A percentile compares a stretch with the other conserved stretches of the same genome.
These are phyloP conservation scores for Penicillium sp. DNA, from an alignment of 2,329 filamentous ascomycete species.

Conservation along the genomic window DNA sequence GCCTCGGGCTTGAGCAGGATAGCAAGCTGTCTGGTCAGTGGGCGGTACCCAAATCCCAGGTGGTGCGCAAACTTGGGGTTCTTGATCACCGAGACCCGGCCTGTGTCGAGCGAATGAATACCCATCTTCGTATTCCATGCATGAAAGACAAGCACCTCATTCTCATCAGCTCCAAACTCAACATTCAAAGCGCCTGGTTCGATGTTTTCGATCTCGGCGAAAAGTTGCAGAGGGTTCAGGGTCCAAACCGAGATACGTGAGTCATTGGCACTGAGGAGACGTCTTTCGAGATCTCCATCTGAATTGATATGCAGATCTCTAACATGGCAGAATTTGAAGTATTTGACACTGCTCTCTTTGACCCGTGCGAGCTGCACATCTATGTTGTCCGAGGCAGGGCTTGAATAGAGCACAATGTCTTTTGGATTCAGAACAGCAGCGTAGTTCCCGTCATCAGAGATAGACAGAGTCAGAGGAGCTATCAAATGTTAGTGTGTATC, in stretches of 20 bases:
- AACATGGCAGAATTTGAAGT: slow-evolving; percentile 31
- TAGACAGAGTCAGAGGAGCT: slow-evolving; percentile 19
- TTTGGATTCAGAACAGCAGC: slow-evolving; percentile 32
- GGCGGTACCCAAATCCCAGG: slow-evolving; percentile 40
- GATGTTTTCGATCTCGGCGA: slow-evolving; percentile 42
- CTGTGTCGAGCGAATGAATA: slow-evolving; percentile 35
- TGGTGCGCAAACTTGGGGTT: slow-evolving; percentile 39
- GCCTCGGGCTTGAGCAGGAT: slow-evolving; percentile 41
- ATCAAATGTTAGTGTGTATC: background rate
- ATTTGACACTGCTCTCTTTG: slow-evolving; percentile 33
- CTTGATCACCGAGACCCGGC: slow-evolving; percentile 40
- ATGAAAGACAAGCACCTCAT: slow-evolving; percentile 41
- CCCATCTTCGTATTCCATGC: slow-evolving; percentile 41
- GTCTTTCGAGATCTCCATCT: slow-evolving; percentile 25
- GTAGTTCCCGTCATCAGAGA: slow-evolving; percentile 34
- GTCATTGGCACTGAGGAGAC: slow-evolving; percentile 36
- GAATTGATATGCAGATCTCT: background rate
- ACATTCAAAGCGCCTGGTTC: slow-evolving; percentile 37
- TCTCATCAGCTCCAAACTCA: slow-evolving; percentile 39
- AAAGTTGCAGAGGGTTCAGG: slow-evolving; percentile 34
- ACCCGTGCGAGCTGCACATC: slow-evolving; percentile 33
- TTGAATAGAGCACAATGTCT: slow-evolving; percentile 34
- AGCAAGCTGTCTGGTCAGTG: slow-evolving; percentile 41
- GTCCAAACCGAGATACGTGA: slow-evolving; percentile 39
- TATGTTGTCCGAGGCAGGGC: slow-evolving; percentile 29